Evolutionary conservation across 1,139 yeast species (phyloP).

Genomic region (Hyphopichia wangnamkhiaoensis): DNA sequence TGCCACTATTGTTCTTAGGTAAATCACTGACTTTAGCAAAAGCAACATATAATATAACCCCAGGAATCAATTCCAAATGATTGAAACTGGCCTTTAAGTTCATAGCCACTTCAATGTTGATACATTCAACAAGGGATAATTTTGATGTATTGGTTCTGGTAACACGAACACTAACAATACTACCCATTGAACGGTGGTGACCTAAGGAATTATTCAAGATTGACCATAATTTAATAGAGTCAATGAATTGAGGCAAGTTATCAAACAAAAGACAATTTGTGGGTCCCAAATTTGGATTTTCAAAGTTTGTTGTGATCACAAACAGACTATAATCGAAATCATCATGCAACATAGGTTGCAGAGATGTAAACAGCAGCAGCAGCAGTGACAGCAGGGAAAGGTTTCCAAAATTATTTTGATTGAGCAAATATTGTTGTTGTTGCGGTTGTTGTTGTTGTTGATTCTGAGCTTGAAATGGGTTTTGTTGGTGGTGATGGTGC

Average conservation of each 20-base stretch:
- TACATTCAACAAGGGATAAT: slow-evolving; percentile 73
- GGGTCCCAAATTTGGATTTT: slow-evolving; percentile 70
- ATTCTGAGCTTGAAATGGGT: slow-evolving; percentile 7
- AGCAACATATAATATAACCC: slow-evolving; percentile 62
- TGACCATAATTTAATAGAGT: slow-evolving; percentile 36
- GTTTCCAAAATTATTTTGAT: slow-evolving; percentile 5
- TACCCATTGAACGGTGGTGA: slow-evolving; percentile 24
- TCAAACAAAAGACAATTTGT: slow-evolving; percentile 77
- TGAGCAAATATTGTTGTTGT: slow-evolving; percentile 7
- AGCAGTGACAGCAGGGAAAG: slow-evolving; percentile 3
- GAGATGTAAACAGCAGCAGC: slow-evolving; percentile 11
- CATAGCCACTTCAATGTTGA: slow-evolving; percentile 71
- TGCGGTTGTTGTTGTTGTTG: slow-evolving; percentile 9
- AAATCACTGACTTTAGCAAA: slow-evolving; percentile 59
- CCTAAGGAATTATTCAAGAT: slow-evolving; percentile 32
- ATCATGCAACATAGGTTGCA: slow-evolving; percentile 49
- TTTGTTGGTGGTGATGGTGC: neutral
- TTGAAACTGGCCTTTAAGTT: slow-evolving; percentile 73
- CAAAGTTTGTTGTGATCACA: slow-evolving; percentile 58
- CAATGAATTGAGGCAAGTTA: slow-evolving; percentile 61
- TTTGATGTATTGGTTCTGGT: slow-evolving; percentile 40
- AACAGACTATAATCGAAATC: slow-evolving; percentile 51
- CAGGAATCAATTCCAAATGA: slow-evolving; percentile 81
- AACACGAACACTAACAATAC: slow-evolving; percentile 53
- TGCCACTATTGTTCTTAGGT: slow-evolving; percentile 10